These are phyloP conservation scores for Backusella circina DNA, from an alignment of 192 early-diverging fungal genomes.

Conservation along the genomic window DNA sequence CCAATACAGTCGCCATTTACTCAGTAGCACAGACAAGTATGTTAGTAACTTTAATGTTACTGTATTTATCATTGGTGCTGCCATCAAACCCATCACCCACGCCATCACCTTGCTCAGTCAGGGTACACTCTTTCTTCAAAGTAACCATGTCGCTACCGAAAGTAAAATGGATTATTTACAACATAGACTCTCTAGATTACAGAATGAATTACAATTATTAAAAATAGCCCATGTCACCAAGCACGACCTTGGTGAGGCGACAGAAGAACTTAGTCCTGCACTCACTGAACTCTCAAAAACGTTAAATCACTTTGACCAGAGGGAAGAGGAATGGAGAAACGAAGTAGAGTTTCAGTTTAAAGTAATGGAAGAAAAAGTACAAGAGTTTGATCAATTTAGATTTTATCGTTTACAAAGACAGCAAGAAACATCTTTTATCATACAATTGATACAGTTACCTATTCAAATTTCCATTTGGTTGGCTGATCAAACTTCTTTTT, in stretches of 20 bases:
- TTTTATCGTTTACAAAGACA: slow-evolving; percentile 28
- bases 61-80: slow-evolving; percentile 54
- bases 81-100: slow-evolving; percentile 50
- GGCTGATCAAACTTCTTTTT: neutral
- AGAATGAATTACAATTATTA: slow-evolving; percentile 46
- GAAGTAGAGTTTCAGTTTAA: slow-evolving; percentile 51
- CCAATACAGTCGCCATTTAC: slow-evolving; percentile 47
- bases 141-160: slow-evolving; percentile 37
- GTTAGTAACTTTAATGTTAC: slow-evolving; percentile 52
- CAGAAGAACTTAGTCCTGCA: slow-evolving; percentile 45
- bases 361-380: slow-evolving; percentile 45
- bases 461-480: neutral
- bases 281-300: slow-evolving; percentile 48
- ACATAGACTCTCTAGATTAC: slow-evolving; percentile 38
- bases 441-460: neutral
- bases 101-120: slow-evolving; percentile 43
- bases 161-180: slow-evolving; percentile 44
- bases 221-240: slow-evolving; percentile 52
- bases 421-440: neutral
- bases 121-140: slow-evolving; percentile 50
- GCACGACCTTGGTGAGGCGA: slow-evolving; percentile 43
- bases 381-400: slow-evolving; percentile 49
- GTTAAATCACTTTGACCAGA: slow-evolving; percentile 52
- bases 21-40: slow-evolving; percentile 51
- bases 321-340: slow-evolving; percentile 43